Percentiles rank a stretch among this genome's conserved stretches.
These are phyloP conservation scores for Candida nanaspora DNA, from an alignment of 805 yeast genomes.

Conservation along the genomic window DNA sequence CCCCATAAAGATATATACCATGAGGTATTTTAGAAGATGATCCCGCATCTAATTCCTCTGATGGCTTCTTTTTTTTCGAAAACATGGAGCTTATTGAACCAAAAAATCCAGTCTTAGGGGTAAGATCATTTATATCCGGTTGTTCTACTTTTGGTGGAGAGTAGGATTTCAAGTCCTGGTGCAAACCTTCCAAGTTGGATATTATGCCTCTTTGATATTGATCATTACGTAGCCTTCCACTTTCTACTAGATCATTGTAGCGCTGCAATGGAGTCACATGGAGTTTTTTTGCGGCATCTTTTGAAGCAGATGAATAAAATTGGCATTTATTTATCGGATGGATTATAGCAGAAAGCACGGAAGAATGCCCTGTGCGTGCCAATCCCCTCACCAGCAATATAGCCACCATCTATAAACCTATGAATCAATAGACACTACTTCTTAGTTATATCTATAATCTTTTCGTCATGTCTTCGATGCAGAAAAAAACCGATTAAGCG, in stretches of 20 bases:
- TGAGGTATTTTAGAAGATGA: constrained; percentile 41
- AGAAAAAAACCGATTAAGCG: too few relatives aligned
- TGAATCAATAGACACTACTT: too few relatives aligned
- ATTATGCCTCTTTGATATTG: constrained; percentile 74
- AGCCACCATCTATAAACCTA: too few relatives aligned
- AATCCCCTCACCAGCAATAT: too few relatives aligned
- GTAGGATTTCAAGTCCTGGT: constrained; percentile 46
- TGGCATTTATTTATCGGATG: not conserved
- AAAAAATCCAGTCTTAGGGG: constrained; percentile 40
- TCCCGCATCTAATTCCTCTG: constrained; percentile 4
- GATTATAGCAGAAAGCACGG: too few relatives aligned
- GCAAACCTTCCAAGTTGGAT: constrained; percentile 50
- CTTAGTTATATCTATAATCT: too few relatives aligned
- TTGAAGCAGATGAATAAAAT: not conserved
- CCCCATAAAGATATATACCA: constrained; percentile 92
- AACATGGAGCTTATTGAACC: constrained; percentile 27
- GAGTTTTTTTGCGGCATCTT: not conserved
- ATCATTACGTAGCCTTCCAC: constrained; percentile 60
- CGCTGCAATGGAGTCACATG: constrained; percentile 19
- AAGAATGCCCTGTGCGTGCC: too few relatives aligned
- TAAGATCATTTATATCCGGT: constrained; percentile 40
- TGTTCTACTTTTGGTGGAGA: constrained; percentile 51
- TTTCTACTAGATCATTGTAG: constrained; percentile 21
- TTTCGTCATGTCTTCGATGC: too few relatives aligned
- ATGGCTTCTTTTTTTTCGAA: constrained; percentile 1